Conservation (phyloP, 495 filamentous ascomycete species). For the Ascobolus immersus region DNA sequence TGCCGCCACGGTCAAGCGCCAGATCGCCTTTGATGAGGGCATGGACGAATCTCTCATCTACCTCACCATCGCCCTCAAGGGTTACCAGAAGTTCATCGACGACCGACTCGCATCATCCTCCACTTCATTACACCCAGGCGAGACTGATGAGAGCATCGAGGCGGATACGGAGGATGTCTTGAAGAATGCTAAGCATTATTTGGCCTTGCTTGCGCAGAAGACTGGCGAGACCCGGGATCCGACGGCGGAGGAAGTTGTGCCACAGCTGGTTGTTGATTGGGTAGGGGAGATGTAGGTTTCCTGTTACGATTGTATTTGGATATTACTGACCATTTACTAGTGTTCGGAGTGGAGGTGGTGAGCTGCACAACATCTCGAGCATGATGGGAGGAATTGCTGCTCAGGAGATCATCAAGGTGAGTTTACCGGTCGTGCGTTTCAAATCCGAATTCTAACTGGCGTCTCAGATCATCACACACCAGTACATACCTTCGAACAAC, state of each 20-base stretch:
- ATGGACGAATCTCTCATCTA: conserved; percentile 28
- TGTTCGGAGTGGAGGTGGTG: conserved; percentile 51
- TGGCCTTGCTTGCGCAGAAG: conserved; percentile 15
- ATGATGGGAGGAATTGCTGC: conserved; percentile 76
- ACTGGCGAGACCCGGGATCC: conserved; percentile 16
- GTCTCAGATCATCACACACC: conserved; percentile 48
- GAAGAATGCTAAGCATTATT: conserved; percentile 6
- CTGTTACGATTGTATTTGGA: too few relatives aligned
- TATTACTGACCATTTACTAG: too few relatives aligned
- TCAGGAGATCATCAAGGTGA: conserved; percentile 72
- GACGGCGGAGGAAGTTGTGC: conserved; percentile 21
- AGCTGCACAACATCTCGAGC: conserved; percentile 86
- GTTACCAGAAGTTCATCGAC: conserved; percentile 19
- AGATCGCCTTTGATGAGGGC: conserved; percentile 7
- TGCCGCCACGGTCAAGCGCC: background rate
- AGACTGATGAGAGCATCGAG: conserved; percentile 5
- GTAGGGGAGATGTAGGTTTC: conserved; percentile 45
- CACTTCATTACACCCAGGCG: conserved; percentile 6
- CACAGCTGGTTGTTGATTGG: conserved; percentile 23
- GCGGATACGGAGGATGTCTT: conserved; percentile 6
- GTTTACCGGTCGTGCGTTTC: background rate
- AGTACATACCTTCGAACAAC: conserved; percentile 89
- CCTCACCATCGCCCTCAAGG: conserved; percentile 36
- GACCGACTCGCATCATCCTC: background rate
- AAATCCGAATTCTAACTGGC: background rate